These are phyloP conservation scores for Hyaloscypha variabilis DNA, from an alignment of 495 filamentous ascomycete species.

Conservation along the genomic window DNA sequence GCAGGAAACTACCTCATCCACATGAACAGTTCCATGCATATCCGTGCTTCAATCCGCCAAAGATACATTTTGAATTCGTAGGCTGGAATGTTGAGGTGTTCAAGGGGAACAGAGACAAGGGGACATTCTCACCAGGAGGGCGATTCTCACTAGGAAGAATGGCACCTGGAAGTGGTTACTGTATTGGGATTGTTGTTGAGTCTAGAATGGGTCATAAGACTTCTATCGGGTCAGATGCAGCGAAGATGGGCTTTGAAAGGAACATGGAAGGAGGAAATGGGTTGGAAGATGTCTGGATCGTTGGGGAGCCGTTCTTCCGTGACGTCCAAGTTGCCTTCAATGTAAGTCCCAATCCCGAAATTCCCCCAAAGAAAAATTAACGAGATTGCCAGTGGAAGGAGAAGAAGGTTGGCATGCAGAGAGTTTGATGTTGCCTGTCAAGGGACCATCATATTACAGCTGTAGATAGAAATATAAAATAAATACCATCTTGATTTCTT, in stretches of 20 bases:
- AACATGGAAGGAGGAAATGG: slow-evolving; percentile 5
- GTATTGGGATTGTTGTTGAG: slow-evolving; percentile 23
- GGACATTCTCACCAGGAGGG: slow-evolving; percentile 10
- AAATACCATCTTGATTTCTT: no score
- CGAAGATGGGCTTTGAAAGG: not conserved
- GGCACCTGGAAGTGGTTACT: slow-evolving; percentile 23
- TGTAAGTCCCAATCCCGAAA: slow-evolving; percentile 1
- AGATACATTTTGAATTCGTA: slow-evolving; percentile 20
- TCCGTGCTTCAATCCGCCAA: slow-evolving; percentile 20
- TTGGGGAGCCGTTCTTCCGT: slow-evolving; percentile 25
- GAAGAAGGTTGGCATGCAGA: slow-evolving; percentile 13
- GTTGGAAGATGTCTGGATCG: slow-evolving; percentile 19
- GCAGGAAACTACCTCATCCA: slow-evolving; percentile 12
- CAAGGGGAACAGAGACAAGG: slow-evolving; percentile 12
- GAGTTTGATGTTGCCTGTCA: not conserved
- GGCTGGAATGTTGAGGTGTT: slow-evolving; percentile 13
- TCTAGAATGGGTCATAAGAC: slow-evolving; percentile 12
- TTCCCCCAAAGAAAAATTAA: not conserved
- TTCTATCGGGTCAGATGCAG: not conserved
- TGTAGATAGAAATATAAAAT: no score
- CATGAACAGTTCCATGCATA: slow-evolving; percentile 26
- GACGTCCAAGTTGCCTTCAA: slow-evolving; percentile 23
- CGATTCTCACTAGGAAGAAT: slow-evolving; percentile 21
- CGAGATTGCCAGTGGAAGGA: slow-evolving; percentile 9
- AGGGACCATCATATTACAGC: no score